These are phyloP conservation scores for Ilex paraguariensis DNA, from an alignment of 305 asterid species.

Conservation along the genomic window DNA sequence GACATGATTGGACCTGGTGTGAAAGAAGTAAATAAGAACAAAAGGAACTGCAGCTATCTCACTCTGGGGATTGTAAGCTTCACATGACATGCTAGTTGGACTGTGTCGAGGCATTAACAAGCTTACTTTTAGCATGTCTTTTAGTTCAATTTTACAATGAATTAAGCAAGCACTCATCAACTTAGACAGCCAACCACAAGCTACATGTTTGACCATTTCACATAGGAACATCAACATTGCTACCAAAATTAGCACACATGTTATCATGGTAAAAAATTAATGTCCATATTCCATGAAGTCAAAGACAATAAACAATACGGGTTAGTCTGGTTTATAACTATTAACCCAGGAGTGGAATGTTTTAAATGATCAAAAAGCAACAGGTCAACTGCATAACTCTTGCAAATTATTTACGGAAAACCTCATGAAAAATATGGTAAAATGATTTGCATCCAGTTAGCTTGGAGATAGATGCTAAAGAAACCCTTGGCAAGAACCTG, in stretches of 20 bases:
- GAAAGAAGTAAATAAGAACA: constrained; percentile 22
- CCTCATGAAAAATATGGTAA: no score
- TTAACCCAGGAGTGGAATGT: no score
- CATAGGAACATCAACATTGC: no score
- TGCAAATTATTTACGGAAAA: no score
- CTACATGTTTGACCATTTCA: no score
- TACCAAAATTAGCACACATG: no score
- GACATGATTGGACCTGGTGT: constrained; percentile 80
- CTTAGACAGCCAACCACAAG: background rate
- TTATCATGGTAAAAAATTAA: no score
- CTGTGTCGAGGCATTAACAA: background rate
- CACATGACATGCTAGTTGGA: background rate
- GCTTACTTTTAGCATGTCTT: background rate
- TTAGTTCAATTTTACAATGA: background rate
- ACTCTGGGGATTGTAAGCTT: background rate
- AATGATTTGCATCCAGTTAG: background rate
- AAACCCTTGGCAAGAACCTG: background rate
- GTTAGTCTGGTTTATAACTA: no score
- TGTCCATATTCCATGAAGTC: no score
- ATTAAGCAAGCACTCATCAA: background rate
- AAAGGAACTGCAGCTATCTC: background rate
- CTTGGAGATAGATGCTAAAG: background rate
- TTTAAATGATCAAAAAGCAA: no score
- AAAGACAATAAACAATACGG: no score
- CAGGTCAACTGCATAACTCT: background rate